phyloP scores from a whole-genome alignment of 1,284 basidiomycete species.

The Erythrobasidium hasegawianum region DNA sequence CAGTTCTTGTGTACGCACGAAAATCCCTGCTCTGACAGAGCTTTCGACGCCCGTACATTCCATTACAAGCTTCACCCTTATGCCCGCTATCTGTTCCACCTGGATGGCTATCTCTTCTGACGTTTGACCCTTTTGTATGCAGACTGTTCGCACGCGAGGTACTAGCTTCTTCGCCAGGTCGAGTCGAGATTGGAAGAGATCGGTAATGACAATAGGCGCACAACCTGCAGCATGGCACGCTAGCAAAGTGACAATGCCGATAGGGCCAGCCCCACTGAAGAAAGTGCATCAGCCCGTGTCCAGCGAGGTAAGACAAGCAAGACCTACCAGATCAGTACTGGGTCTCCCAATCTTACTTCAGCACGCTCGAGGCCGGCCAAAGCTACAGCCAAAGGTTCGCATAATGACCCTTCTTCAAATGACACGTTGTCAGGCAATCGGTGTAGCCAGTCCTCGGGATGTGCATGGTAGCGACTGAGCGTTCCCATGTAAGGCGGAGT shows the following conservation, averaged over 20 bases:
- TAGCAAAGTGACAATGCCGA: conserved; percentile 55
- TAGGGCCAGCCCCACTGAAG: conserved; percentile 53
- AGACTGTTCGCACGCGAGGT: conserved; percentile 52
- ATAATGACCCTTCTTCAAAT: conserved; percentile 55
- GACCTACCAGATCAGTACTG: conserved; percentile 50
- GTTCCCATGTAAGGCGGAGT: conserved; percentile 52
- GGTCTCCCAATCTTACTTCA: conserved; percentile 53
- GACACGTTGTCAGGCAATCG: conserved; percentile 53
- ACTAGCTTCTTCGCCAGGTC: conserved; percentile 56
- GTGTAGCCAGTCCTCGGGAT: conserved; percentile 57
- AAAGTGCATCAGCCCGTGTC: conserved; percentile 1
- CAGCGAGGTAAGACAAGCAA: conserved; percentile 43
- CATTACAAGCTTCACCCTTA: conserved; percentile 52
- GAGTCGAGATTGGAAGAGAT: conserved; percentile 54
- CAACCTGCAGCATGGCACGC: conserved; percentile 56
- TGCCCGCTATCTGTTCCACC: conserved; percentile 49
- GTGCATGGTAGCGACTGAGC: conserved; percentile 54
- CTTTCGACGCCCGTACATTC: conserved; percentile 86
- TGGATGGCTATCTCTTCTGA: conserved; percentile 47
- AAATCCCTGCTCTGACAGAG: conserved; percentile 76
- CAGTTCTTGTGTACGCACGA: too few relatives aligned
- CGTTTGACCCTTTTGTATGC: conserved; percentile 46
- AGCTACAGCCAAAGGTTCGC: conserved; percentile 53
- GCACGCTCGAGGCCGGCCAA: conserved; percentile 56
- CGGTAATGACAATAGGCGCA: conserved; percentile 56